A percentile compares a stretch with the other conserved stretches of the same genome.
These are phyloP conservation scores for Rhodotorula sp. DNA, from an alignment of 1,284 basidiomycete species.

Conservation along the genomic window DNA sequence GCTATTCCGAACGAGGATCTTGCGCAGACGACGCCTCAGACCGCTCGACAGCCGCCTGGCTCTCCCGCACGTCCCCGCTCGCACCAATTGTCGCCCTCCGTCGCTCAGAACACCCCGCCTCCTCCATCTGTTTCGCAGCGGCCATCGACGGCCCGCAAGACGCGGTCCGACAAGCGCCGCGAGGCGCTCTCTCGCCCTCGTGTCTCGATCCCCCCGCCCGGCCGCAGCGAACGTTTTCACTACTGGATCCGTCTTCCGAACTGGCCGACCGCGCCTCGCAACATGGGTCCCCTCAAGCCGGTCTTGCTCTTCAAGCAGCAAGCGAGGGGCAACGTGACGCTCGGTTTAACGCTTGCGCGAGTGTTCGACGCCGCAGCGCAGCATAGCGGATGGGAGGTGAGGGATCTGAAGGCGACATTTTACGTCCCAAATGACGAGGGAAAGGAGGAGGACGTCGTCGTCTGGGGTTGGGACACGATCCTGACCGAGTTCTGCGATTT, in stretches of 20 bases:
- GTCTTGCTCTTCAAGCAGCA: not conserved
- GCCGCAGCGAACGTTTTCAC: conserved; percentile 6
- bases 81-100: not conserved
- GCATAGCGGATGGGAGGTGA: conserved; percentile 3
- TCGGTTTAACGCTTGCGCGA: not conserved
- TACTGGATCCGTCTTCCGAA: conserved; percentile 11
- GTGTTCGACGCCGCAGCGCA: conserved; percentile 1
- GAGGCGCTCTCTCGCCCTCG: conserved; percentile 10
- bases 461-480: conserved; percentile 9
- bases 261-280: conserved; percentile 3
- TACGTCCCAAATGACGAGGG: not conserved
- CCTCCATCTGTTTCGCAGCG: not conserved
- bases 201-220: not conserved
- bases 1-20: too few relatives aligned
- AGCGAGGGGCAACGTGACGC: not conserved
- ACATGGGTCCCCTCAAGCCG: not conserved
- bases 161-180: not conserved
- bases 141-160: not conserved
- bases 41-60: too few relatives aligned
- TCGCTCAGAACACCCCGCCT: not conserved
- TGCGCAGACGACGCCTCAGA: too few relatives aligned
- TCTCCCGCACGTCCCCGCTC: not conserved
- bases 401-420: conserved; percentile 8
- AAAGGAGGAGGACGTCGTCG: not conserved
- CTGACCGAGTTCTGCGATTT: conserved; percentile 3